phyloP scores from a whole-genome alignment of 176 grass and related monocot genomes.

The Sorghum bicolor region DNA sequence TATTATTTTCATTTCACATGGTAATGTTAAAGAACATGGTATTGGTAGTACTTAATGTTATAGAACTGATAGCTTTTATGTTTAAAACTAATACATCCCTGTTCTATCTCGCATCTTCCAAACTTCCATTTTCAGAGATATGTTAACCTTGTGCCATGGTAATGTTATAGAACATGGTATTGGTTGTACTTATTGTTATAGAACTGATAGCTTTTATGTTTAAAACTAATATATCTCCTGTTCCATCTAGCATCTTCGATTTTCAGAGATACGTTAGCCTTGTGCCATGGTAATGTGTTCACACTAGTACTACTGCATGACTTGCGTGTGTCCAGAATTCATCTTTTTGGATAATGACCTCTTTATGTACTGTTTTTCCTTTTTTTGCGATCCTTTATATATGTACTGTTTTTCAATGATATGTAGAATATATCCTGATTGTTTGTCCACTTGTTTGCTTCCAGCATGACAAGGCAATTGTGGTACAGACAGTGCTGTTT shows the following conservation, averaged over 20 bases:
- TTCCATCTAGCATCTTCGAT: background rate
- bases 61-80: too few relatives aligned
- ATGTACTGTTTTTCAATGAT: background rate
- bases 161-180: background rate
- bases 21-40: too few relatives aligned
- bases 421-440: slow-evolving; percentile 15
- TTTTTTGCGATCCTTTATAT: too few relatives aligned
- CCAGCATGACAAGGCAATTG: slow-evolving; percentile 67
- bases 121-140: background rate
- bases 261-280: background rate
- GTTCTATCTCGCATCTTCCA: slow-evolving; percentile 3
- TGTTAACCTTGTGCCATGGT: background rate
- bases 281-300: background rate
- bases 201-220: background rate
- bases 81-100: background rate
- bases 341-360: background rate
- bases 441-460: slow-evolving; percentile 28
- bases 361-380: background rate
- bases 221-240: background rate
- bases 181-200: background rate
- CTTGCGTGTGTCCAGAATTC: background rate
- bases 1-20: background rate
- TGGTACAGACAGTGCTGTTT: slow-evolving; percentile 78
- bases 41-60: too few relatives aligned
- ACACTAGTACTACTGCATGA: background rate